phyloP scores from a whole-genome alignment of 2,329 filamentous ascomycete genomes.

The Penicillium sclerotiorum region DNA sequence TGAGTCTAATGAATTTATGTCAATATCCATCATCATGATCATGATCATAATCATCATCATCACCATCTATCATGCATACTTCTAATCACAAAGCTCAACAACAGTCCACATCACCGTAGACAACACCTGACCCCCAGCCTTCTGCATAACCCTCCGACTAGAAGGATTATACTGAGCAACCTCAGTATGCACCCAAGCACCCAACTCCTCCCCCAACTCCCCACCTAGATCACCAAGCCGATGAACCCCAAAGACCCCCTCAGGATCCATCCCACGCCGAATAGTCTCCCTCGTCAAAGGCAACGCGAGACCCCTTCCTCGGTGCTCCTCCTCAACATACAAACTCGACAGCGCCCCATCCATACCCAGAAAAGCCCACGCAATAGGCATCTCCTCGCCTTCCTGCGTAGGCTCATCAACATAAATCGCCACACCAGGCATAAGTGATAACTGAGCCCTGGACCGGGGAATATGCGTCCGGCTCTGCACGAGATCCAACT shows the following conservation, averaged over 20 bases:
- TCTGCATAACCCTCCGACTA: slow-evolving; percentile 49
- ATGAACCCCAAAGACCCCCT: slow-evolving; percentile 23
- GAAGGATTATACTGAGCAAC: slow-evolving; percentile 38
- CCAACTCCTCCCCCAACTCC: slow-evolving; percentile 11
- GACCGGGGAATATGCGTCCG: slow-evolving; percentile 44
- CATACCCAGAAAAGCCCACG: slow-evolving; percentile 43
- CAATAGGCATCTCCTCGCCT: slow-evolving; percentile 35
- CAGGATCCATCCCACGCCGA: slow-evolving; percentile 27
- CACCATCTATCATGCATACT: neutral
- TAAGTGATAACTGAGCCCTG: slow-evolving; percentile 30
- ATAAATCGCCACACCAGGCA: slow-evolving; percentile 42
- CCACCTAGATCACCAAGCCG: slow-evolving; percentile 7
- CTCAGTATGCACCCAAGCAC: slow-evolving; percentile 42
- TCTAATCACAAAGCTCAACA: slow-evolving; percentile 34
- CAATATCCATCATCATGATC: no score
- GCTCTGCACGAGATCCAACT: slow-evolving; percentile 42
- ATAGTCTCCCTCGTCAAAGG: slow-evolving; percentile 37
- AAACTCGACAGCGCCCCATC: slow-evolving; percentile 43
- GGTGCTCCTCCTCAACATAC: slow-evolving; percentile 47
- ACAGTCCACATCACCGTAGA: slow-evolving; percentile 44
- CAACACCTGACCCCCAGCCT: slow-evolving; percentile 40
- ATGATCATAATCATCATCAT: neutral
- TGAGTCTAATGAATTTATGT: no score
- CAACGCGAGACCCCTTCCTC: slow-evolving; percentile 40
- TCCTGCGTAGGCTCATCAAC: slow-evolving; percentile 9